A percentile compares a stretch with the other conserved stretches of the same genome.
phyloP scores from a whole-genome alignment of 495 filamentous ascomycete species.

The Trichoderma virens region DNA sequence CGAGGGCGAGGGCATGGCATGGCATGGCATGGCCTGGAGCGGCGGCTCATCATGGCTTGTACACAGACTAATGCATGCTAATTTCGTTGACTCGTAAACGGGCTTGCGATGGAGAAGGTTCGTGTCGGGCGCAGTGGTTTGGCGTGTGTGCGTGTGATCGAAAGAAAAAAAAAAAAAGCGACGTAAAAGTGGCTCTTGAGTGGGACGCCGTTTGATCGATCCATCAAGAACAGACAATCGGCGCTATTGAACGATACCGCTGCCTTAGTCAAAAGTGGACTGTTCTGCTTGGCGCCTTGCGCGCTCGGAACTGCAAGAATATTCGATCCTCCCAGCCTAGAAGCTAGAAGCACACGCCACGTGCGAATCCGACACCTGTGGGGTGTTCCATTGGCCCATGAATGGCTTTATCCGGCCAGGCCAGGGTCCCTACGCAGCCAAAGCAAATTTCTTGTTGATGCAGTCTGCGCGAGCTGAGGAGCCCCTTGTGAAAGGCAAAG shows the following conservation, averaged over 20 bases:
- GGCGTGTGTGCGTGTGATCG: conserved; percentile 2
- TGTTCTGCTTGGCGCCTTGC: background rate
- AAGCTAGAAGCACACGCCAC: conserved; percentile 6
- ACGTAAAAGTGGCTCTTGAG: background rate
- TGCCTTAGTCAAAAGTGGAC: background rate
- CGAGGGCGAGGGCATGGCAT: background rate
- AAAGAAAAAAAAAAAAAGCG: background rate
- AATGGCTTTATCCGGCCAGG: background rate
- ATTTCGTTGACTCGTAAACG: conserved; percentile 8
- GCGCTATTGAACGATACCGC: background rate
- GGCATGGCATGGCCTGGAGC: background rate
- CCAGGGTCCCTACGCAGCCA: background rate
- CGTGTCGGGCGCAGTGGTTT: background rate
- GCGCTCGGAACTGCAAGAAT: background rate
- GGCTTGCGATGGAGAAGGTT: background rate
- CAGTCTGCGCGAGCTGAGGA: background rate
- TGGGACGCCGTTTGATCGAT: conserved; percentile 9
- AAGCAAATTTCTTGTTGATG: too few species aligned
- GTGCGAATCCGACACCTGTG: conserved; percentile 6
- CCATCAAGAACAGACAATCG: background rate
- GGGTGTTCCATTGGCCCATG: background rate
- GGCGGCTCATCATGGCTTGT: background rate
- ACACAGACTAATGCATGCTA: background rate
- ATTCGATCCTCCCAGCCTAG: conserved; percentile 5
- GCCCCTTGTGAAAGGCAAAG: background rate